Evolutionary conservation across 345 rosid species (phyloP).

Genomic region (Bruguiera sexangula): DNA sequence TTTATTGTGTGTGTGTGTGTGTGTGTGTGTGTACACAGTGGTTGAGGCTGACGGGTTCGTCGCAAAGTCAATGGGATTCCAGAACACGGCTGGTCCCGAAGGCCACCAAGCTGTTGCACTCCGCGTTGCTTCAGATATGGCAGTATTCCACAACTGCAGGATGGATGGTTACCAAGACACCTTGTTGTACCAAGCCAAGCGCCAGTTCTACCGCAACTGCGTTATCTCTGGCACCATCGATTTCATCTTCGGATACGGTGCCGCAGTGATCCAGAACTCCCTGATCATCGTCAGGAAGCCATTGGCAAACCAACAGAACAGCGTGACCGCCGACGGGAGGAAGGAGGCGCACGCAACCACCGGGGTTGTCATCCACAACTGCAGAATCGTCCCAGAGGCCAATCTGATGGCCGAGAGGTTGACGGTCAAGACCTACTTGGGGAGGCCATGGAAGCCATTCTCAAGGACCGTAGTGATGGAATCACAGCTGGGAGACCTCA

Average conservation of each 20-base stretch:
- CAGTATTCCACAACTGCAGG: slow-evolving; percentile 55
- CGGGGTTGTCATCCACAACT: slow-evolving; percentile 65
- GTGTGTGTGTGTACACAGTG: slow-evolving; percentile 29
- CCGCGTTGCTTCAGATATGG: slow-evolving; percentile 45
- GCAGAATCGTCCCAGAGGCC: slow-evolving; percentile 62
- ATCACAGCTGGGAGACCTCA: slow-evolving; percentile 44
- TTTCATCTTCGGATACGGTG: slow-evolving; percentile 72
- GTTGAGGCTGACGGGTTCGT: slow-evolving; percentile 56
- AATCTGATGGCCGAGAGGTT: slow-evolving; percentile 35
- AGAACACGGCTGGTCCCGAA: slow-evolving; percentile 66
- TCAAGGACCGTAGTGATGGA: slow-evolving; percentile 60
- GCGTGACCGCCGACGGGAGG: slow-evolving; percentile 57
- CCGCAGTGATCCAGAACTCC: slow-evolving; percentile 63
- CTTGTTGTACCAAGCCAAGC: slow-evolving; percentile 46
- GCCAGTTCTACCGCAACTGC: slow-evolving; percentile 67
- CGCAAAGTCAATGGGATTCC: slow-evolving; percentile 56
- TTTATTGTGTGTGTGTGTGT: background rate
- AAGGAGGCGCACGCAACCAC: slow-evolving; percentile 23
- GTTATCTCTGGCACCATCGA: slow-evolving; percentile 70
- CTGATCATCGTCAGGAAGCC: slow-evolving; percentile 51
- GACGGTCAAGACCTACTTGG: slow-evolving; percentile 46
- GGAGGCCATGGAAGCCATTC: slow-evolving; percentile 69
- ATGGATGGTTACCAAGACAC: slow-evolving; percentile 77
- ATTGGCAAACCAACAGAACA: slow-evolving; percentile 39
- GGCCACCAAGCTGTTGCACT: slow-evolving; percentile 77